Percentiles rank a stretch among this genome's conserved stretches.
phyloP scores from a whole-genome alignment of 768 basidiomycete species.

The Leucocoprinus leucothites region DNA sequence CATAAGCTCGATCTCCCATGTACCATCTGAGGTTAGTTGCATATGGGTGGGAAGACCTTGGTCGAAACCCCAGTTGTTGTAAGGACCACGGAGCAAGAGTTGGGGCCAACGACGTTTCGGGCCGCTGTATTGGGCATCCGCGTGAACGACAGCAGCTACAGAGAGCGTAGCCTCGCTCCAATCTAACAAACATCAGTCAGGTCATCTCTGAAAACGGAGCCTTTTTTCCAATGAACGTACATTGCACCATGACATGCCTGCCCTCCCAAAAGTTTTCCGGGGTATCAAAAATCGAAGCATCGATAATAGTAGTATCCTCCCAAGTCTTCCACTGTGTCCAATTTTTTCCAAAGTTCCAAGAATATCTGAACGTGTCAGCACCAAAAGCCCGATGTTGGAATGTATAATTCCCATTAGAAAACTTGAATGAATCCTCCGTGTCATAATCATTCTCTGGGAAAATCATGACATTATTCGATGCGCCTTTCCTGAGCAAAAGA shows the following conservation, averaged over 20 bases:
- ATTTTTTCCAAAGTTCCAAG: slow-evolving; percentile 79
- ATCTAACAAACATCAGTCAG: slow-evolving; percentile 40
- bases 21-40: slow-evolving; percentile 56
- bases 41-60: slow-evolving; percentile 72
- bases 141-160: slow-evolving; percentile 67
- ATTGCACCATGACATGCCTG: slow-evolving; percentile 86
- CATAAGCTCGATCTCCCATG: slow-evolving; percentile 90
- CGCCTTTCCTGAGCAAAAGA: slow-evolving; percentile 78
- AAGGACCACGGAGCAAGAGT: slow-evolving; percentile 82
- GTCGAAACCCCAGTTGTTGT: slow-evolving; percentile 93
- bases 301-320: slow-evolving; percentile 70
- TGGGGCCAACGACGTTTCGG: slow-evolving; percentile 78
- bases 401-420: slow-evolving; percentile 60
- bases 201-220: slow-evolving; percentile 1
- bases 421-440: slow-evolving; percentile 47
- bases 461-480: slow-evolving; percentile 75
- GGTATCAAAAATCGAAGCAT: slow-evolving; percentile 51
- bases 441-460: slow-evolving; percentile 84
- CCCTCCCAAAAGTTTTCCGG: slow-evolving; percentile 71
- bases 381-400: slow-evolving; percentile 84
- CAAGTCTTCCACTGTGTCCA: slow-evolving; percentile 82
- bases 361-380: slow-evolving; percentile 85
- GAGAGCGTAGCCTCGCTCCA: slow-evolving; percentile 72
- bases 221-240: slow-evolving; percentile 43
- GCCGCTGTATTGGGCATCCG: slow-evolving; percentile 61